phyloP scores from a whole-genome alignment of 2,329 filamentous ascomycete species.

The Parafenestella ontariensis region DNA sequence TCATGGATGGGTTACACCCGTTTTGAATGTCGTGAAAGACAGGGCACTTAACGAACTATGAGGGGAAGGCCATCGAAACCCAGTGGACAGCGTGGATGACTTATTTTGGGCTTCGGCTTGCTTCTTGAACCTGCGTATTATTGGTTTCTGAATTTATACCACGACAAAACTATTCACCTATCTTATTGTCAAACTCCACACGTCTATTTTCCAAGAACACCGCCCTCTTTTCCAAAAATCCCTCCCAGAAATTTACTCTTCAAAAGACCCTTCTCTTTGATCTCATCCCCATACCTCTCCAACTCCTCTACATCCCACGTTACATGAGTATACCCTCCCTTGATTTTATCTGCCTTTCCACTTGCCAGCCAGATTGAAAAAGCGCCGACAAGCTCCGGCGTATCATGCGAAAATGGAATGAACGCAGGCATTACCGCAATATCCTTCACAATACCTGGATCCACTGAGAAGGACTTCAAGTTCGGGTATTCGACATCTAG shows the following conservation, averaged over 20 bases:
- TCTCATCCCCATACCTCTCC: slow-evolving; percentile 4
- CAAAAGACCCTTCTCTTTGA: slow-evolving; percentile 6
- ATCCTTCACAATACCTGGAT: slow-evolving; percentile 11
- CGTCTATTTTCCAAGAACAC: neutral
- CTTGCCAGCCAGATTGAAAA: slow-evolving; percentile 6
- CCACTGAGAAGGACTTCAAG: slow-evolving; percentile 2
- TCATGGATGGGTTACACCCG: neutral
- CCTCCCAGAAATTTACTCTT: slow-evolving; percentile 1
- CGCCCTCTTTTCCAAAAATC: neutral
- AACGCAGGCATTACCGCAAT: slow-evolving; percentile 1
- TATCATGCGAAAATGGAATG: slow-evolving; percentile 9
- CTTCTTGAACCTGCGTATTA: neutral
- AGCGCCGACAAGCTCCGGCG: slow-evolving; percentile 6
- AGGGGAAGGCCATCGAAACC: too few relatives aligned
- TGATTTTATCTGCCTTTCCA: slow-evolving; percentile 2
- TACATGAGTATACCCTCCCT: slow-evolving; percentile 3
- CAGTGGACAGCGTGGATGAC: too few relatives aligned
- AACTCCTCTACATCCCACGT: slow-evolving; percentile 12
- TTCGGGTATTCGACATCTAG: slow-evolving; percentile 9
- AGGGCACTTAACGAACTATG: too few relatives aligned
- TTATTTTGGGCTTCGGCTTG: neutral
- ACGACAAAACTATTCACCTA: neutral
- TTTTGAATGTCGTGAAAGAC: neutral
- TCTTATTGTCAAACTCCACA: neutral
- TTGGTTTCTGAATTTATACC: neutral